Evolutionary conservation across 2,329 filamentous ascomycete species (phyloP).

Genomic region (Penicillium sp.): DNA sequence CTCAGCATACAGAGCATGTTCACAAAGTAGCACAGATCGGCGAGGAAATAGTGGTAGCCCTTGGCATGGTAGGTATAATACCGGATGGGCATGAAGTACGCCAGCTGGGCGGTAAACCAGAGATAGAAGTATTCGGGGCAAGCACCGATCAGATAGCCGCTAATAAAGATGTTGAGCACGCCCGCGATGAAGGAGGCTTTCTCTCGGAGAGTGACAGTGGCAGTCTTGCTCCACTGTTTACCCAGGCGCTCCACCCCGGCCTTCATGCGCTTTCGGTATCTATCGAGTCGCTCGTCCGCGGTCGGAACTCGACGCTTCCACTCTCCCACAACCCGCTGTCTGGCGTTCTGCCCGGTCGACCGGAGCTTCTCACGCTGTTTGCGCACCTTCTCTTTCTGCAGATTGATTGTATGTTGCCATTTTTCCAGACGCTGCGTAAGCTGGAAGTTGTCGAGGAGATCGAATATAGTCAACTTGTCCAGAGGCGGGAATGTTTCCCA

Average conservation of each 20-base stretch:
- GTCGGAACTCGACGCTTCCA: conserved; percentile 84
- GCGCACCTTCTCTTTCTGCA: conserved; percentile 81
- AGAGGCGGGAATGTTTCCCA: conserved; percentile 85
- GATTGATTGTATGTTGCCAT: conserved; percentile 77
- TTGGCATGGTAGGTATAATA: conserved; percentile 87
- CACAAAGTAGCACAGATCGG: conserved; percentile 97
- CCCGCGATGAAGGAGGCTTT: conserved; percentile 96
- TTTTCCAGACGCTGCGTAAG: conserved; percentile 88
- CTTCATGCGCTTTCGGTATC: conserved; percentile 85
- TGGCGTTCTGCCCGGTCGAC: conserved; percentile 73
- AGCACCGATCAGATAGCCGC: conserved; percentile 87
- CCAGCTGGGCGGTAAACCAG: conserved; percentile 85
- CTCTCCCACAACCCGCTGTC: conserved; percentile 86
- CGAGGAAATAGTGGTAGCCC: conserved; percentile 95
- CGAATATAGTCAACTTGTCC: conserved; percentile 86
- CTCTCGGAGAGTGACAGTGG: conserved; percentile 83
- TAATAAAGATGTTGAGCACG: conserved; percentile 96
- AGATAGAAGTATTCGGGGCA: conserved; percentile 82
- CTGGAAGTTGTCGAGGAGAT: conserved; percentile 89
- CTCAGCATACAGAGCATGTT: conserved; percentile 80
- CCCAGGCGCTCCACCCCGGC: conserved; percentile 84
- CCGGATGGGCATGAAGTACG: conserved; percentile 97
- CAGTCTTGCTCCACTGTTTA: conserved; percentile 83
- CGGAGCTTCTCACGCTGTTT: conserved; percentile 79
- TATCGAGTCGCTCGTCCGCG: conserved; percentile 88